These are phyloP conservation scores for Fusarium gaditjirri DNA, from an alignment of 2,329 filamentous ascomycete genomes.

Conservation along the genomic window DNA sequence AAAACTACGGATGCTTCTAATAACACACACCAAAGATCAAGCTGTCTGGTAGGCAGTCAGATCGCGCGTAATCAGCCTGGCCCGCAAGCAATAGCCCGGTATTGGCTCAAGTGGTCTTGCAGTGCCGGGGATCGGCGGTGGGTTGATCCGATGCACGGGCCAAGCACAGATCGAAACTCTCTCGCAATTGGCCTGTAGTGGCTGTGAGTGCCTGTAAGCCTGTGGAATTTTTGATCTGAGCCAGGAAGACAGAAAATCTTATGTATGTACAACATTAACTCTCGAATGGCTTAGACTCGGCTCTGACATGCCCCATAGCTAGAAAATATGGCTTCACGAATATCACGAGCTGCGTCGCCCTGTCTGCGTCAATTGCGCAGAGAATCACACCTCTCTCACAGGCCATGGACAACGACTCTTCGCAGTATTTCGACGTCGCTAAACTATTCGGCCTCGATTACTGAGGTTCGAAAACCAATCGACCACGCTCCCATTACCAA, in stretches of 20 bases:
- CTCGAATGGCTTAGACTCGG: neutral
- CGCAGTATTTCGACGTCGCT: constrained; percentile 45
- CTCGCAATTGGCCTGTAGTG: constrained; percentile 16
- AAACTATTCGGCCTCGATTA: constrained; percentile 40
- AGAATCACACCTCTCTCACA: constrained; percentile 23
- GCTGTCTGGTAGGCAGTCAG: constrained; percentile 45
- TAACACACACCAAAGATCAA: constrained; percentile 32
- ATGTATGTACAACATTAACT: constrained; percentile 19
- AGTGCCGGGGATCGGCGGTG: constrained; percentile 33
- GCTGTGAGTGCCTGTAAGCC: constrained; percentile 16
- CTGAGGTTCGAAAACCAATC: constrained; percentile 51
- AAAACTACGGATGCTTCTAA: constrained; percentile 28
- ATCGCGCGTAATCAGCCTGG: constrained; percentile 48
- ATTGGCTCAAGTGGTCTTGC: constrained; percentile 27
- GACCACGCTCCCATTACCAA: constrained; percentile 74
- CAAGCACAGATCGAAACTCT: neutral
- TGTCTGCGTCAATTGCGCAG: constrained; percentile 43
- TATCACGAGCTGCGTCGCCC: constrained; percentile 33
- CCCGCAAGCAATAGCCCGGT: constrained; percentile 26
- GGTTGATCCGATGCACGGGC: constrained; percentile 43
- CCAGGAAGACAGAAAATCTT: constrained; percentile 11
- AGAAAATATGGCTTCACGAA: constrained; percentile 38
- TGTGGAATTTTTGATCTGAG: constrained; percentile 37
- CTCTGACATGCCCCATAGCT: constrained; percentile 1
- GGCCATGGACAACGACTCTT: constrained; percentile 34